Evolutionary conservation across 2,329 filamentous ascomycete genomes (phyloP).

Genomic region (Alternaria brassicae): DNA sequence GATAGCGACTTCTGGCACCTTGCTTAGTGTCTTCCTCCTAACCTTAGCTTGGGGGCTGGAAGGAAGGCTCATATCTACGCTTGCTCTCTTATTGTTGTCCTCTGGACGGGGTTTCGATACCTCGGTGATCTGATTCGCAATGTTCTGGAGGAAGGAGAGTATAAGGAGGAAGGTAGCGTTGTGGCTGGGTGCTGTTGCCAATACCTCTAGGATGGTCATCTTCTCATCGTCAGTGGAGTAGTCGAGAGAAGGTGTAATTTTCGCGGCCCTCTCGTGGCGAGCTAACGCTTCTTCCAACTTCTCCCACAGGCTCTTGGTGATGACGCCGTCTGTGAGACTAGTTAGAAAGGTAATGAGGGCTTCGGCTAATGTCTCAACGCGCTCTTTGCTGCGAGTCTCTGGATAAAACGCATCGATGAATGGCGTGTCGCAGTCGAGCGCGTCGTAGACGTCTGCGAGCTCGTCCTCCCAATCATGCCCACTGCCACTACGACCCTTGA

Average conservation of each 20-base stretch:
- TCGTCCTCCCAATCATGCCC: constrained; percentile 55
- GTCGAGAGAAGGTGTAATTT: constrained; percentile 41
- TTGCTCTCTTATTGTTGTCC: constrained; percentile 30
- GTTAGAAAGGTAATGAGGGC: constrained; percentile 76
- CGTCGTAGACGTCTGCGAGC: constrained; percentile 61
- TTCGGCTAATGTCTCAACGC: constrained; percentile 77
- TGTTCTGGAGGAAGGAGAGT: constrained; percentile 73
- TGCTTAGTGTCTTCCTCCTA: constrained; percentile 49
- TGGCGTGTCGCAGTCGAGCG: constrained; percentile 73
- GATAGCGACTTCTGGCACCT: constrained; percentile 60
- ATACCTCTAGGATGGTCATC: constrained; percentile 72
- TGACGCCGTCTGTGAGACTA: constrained; percentile 79
- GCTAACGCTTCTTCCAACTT: constrained; percentile 38
- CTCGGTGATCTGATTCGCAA: constrained; percentile 61
- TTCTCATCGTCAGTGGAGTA: constrained; percentile 61
- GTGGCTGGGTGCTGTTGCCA: constrained; percentile 73
- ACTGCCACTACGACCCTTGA: constrained; percentile 43
- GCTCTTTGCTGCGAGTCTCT: constrained; percentile 68
- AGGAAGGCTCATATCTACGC: constrained; percentile 33
- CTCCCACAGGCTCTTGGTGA: constrained; percentile 73
- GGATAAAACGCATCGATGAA: constrained; percentile 65
- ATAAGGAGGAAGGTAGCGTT: constrained; percentile 91
- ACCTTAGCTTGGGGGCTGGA: constrained; percentile 47
- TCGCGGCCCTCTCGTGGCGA: constrained; percentile 51
- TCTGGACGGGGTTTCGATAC: constrained; percentile 31